Base-by-base conservation (phyloP, 1,284 basidiomycete species). In the Rhodotorula sp. region DNA sequence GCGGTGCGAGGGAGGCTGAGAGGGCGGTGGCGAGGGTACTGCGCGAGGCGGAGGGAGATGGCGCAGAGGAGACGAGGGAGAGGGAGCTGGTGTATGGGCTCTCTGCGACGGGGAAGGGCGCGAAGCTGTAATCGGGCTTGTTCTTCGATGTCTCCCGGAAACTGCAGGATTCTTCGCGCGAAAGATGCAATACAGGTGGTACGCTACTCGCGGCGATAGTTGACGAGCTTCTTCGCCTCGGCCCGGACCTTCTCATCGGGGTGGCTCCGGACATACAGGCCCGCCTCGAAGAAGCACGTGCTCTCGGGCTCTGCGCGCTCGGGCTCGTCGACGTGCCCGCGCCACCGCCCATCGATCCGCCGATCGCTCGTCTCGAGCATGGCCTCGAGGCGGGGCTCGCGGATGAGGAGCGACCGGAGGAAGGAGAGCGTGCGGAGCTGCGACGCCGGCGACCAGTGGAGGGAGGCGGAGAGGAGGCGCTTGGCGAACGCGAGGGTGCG, bases 401-500 rank as follows among this genome's bases (percentile, higher is more conserved):
- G 89, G 63, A 85, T 87, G 63, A 96, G 82, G 72, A 98, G 83
- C 62, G 84, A 84, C 55, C 84, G 84, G 13, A 95, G 88, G 76
- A 96, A 91, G 39, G 87, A 86, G 44, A 98, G 81, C 27, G 89
- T 84, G 56, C 89, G 88, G 59, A 89, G 82, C 32, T 88, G 87
- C 19, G 87, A 86, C 3, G 82, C 78, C 2, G 91, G 85, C 0
- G 95, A 88, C 87, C 93, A 92, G 79, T 91, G 88, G 59, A 97
- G 84, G 22, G 89, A 88, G 37, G 89, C 89, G 60, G 87, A 87
- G 39, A 94, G 84, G 54, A 99, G 85, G 37, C 97, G 90, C 83
- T 98, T 98, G 67, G 91, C 87, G 81, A 99, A 98, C 3, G 95
- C 92, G 32, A 93, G 92, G 74, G 94, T 89, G 85, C 89, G 90